Evolutionary conservation across 352 stramenopile species (phyloP).

Genomic region (Globisporangium alternatum): DNA sequence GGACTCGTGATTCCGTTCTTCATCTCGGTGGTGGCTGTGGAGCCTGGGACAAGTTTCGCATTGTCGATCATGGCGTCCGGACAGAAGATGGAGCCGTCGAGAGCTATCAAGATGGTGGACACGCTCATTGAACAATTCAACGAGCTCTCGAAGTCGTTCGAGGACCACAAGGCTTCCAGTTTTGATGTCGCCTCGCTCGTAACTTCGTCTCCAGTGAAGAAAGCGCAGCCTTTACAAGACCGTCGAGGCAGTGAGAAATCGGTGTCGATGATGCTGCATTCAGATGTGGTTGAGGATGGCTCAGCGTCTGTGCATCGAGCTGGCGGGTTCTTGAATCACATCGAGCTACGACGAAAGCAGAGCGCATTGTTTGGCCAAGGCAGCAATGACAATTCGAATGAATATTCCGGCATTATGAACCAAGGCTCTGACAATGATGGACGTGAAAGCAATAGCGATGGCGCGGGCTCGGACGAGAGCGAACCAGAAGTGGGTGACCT

Average conservation of each 20-base stretch:
- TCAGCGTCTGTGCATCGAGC: background rate
- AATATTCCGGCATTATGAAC: background rate
- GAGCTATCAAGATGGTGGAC: conserved; percentile 61
- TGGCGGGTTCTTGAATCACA: background rate
- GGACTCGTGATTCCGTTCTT: conserved; percentile 39
- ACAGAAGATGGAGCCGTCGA: conserved; percentile 53
- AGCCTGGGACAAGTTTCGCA: conserved; percentile 38
- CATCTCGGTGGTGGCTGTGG: conserved; percentile 48
- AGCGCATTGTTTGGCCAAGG: background rate
- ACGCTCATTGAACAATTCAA: conserved; percentile 72
- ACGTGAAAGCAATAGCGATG: background rate
- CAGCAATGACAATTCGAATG: background rate
- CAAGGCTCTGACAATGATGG: background rate
- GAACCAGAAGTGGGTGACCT: background rate
- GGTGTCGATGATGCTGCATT: background rate
- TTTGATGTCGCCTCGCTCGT: background rate
- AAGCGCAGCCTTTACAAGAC: background rate
- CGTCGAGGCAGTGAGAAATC: background rate
- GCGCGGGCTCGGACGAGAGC: conserved; percentile 6
- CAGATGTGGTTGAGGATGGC: background rate
- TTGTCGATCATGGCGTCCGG: conserved; percentile 60
- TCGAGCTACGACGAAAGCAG: background rate
- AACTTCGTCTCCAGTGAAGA: background rate
- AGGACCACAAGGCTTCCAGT: background rate
- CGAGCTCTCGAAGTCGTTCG: conserved; percentile 42